These are phyloP conservation scores for Cicer arietinum DNA, from an alignment of 306 rosid genomes.

Conservation along the genomic window DNA sequence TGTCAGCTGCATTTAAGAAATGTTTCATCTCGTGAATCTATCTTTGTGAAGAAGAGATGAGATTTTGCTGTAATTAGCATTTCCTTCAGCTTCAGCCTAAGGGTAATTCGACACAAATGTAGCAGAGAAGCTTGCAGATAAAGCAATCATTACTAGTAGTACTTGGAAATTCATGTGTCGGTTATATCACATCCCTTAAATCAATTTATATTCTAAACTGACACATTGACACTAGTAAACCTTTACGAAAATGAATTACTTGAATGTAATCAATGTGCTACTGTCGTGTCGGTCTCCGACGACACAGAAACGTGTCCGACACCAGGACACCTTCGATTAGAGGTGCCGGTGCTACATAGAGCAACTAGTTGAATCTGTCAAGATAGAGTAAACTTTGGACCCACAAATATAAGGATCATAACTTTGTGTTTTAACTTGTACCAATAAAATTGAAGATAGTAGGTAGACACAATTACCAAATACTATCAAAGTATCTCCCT, in stretches of 20 bases:
- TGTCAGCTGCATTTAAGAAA: constrained; percentile 46
- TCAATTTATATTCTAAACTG: not conserved
- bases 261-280: too few relatives aligned
- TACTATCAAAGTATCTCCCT: not conserved
- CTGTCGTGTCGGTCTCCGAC: too few relatives aligned
- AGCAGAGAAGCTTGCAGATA: not conserved
- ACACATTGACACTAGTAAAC: too few relatives aligned
- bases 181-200: constrained; percentile 7
- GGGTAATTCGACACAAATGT: not conserved
- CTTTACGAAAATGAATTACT: too few relatives aligned
- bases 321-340: too few relatives aligned
- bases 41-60: constrained; percentile 6
- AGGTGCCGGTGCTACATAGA: too few relatives aligned
- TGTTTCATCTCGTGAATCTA: constrained; percentile 37
- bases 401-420: not conserved
- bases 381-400: not conserved
- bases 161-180: constrained; percentile 29
- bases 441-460: not conserved
- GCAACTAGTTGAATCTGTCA: not conserved
- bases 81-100: not conserved
- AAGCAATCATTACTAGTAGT: constrained; percentile 30
- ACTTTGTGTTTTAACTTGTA: not conserved
- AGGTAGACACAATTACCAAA: not conserved
- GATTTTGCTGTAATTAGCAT: constrained; percentile 1
- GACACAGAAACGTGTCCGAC: too few relatives aligned